Base-by-base conservation (phyloP, 225 moss, liverwort and hornwort species). In the Pseudisothecium myosuroides region DNA sequence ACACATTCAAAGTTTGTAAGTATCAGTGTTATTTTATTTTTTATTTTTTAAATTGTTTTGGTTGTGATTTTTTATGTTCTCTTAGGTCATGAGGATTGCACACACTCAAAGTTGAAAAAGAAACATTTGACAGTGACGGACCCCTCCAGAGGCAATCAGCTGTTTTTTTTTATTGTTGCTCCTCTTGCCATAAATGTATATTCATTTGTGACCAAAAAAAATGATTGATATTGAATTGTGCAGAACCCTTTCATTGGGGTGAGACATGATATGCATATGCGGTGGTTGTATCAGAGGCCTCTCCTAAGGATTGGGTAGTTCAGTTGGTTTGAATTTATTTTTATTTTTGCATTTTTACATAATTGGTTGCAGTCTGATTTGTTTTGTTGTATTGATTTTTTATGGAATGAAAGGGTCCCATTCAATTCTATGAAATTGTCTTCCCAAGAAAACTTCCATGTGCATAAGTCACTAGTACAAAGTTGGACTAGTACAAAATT, bases 151-250 rank as follows among this genome's bases (percentile, higher is more conserved):
- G 26, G 5, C 26, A 69, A 24, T 41, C 20, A 43, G 2, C 3
- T 41, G 3, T 0, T 27, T 15, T 0, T 27, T 15, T 41, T 27
- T 43, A 24, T 24, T 8, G 13, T 14, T 71, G 9, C 3, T 27
- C 16, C 3, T 26, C 41, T 71, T 71, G 8, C 24, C 5, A 39
- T 24, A 14, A 14, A 23, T 23, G n/a, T 39, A n/a, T 68, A 7
- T 68, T 39, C 4, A 13, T 69, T 39, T 39, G 69, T 14, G 8
- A 23, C 24, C 14, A 12, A 12, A 20, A 20, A 14, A 69, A 41
- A 71, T 26, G 71, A 5, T 71, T 26, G 1, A 15, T 26, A 14
- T 41, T 71, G 15, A 14, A 69, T 41, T 41, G 39, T 69, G 8
- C 3, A 12, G 14, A 69, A 55, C 22, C 22, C 3, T 41, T 69